Conservation (phyloP, 352 stramenopile genomes). For the Pythium apleroticum region DNA sequence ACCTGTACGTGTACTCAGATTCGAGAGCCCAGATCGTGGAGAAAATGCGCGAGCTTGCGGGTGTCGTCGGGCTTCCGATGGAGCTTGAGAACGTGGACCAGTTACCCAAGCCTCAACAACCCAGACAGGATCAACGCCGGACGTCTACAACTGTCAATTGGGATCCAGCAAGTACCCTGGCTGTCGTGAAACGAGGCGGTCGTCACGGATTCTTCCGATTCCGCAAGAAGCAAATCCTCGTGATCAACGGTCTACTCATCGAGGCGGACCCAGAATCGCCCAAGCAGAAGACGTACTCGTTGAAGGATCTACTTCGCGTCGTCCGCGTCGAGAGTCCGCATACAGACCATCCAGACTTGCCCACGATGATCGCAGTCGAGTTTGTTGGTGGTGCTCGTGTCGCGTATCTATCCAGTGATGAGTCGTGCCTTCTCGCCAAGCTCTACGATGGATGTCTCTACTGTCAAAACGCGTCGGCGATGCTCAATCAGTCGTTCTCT, state of each 20-base stretch:
- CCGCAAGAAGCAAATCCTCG: conserved; percentile 57
- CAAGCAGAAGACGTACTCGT: conserved; percentile 51
- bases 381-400: conserved; percentile 62
- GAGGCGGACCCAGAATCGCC: conserved; percentile 19
- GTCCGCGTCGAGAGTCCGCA: conserved; percentile 32
- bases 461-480: conserved; percentile 61
- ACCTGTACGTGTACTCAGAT: conserved; percentile 76
- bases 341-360: conserved; percentile 10
- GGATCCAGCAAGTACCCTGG: conserved; percentile 45
- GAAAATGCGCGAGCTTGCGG: conserved; percentile 61
- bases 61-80: conserved; percentile 66
- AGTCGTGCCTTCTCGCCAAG: conserved; percentile 57
- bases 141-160: conserved; percentile 14
- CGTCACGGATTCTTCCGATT: conserved; percentile 59
- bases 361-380: conserved; percentile 56
- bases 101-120: conserved; percentile 48
- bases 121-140: neutral
- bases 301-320: conserved; percentile 57
- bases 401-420: conserved; percentile 57
- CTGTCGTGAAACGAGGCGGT: conserved; percentile 56
- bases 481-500: conserved; percentile 61
- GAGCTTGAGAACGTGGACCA: conserved; percentile 33
- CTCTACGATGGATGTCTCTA: conserved; percentile 73
- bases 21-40: conserved; percentile 56
- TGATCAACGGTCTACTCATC: conserved; percentile 23